phyloP scores from a whole-genome alignment of 345 rosid genomes.

The Melaleuca alternifolia region DNA sequence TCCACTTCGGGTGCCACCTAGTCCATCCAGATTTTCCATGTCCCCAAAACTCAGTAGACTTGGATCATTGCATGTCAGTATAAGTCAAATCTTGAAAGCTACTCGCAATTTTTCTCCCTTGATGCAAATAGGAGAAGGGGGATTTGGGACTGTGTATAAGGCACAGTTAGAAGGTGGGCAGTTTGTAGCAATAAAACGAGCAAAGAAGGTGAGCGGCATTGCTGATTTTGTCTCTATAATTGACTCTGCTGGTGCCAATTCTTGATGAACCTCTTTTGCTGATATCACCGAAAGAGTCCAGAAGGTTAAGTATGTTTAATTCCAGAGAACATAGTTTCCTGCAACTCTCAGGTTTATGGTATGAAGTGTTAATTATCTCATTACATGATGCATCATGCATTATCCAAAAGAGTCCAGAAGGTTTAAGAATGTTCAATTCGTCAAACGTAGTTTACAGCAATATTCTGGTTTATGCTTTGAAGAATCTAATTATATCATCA shows the following conservation, averaged over 20 bases:
- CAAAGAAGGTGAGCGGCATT: conserved; percentile 54
- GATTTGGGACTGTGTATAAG: conserved; percentile 83
- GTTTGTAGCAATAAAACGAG: conserved; percentile 91
- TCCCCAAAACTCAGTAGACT: conserved; percentile 64
- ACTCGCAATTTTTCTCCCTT: conserved; percentile 58
- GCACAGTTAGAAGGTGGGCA: conserved; percentile 62
- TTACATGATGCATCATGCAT: background rate
- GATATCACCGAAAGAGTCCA: background rate
- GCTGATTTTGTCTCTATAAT: background rate
- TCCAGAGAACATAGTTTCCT: background rate
- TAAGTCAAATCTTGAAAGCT: conserved; percentile 51
- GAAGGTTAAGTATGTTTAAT: background rate
- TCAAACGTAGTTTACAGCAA: background rate
- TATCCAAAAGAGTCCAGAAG: background rate
- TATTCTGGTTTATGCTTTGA: background rate
- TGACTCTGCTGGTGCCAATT: background rate
- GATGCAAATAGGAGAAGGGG: conserved; percentile 80
- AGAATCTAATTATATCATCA: background rate
- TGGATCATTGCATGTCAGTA: conserved; percentile 54
- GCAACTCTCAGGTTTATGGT: background rate
- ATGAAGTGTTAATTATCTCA: background rate
- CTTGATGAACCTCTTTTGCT: background rate
- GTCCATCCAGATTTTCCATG: conserved; percentile 69
- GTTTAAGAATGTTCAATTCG: background rate
- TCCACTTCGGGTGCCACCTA: conserved; percentile 72